Base-by-base conservation (phyloP, 2,329 filamentous ascomycete species). In the Fusarium nelsonii region DNA sequence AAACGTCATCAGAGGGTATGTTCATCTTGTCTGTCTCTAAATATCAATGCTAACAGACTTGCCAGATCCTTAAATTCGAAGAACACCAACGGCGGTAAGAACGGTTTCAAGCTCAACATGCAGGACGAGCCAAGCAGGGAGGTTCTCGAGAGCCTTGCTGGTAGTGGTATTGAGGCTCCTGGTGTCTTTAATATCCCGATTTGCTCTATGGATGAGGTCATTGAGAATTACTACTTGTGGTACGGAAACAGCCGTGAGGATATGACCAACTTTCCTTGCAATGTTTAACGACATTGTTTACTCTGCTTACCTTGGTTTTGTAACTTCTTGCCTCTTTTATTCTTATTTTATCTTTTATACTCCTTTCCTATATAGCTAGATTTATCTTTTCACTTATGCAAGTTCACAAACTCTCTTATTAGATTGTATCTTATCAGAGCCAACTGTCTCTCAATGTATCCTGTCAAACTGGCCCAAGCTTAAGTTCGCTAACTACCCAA, bases 191-290 rank as follows among this genome's bases (percentile, higher is more conserved):
- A 57, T 20, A 54, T 65, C 26, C 55, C 61, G 1, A 65, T 67
- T 11, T 67, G 61, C 28, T 18, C 61, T 9, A 65, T 65, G 55
- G 64, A 65, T 6, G 64, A 65, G 39, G 41, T 45, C 3, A 53
- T 67, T 4, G 61, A 65, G 30, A 65, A 67, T 30, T 67, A 65
- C 11, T 61, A 53, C 23, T 28, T 32, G 11, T 65, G 61, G 56
- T 65, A 45, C 10, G 33, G 40, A 1, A 34, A 49, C 14, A 30
- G 37, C 14, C 53, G 43, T 1, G 30, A 46, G 2, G 63, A 66
- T 16, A 60, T 64, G 60, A 45, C 44, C 33, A 66, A 60, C 54
- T 66, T 66, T 14, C 63, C 63, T n/a, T 66, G 54, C 50, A 66
- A 65, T 8, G 37, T 44, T 44, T 65, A 33, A 30, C 30, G 9